Evolutionary conservation across 1,284 basidiomycete genomes (phyloP), one percentile per base, ranked within the genome.

Genomic region (Tilletiaria anomala): DNA sequence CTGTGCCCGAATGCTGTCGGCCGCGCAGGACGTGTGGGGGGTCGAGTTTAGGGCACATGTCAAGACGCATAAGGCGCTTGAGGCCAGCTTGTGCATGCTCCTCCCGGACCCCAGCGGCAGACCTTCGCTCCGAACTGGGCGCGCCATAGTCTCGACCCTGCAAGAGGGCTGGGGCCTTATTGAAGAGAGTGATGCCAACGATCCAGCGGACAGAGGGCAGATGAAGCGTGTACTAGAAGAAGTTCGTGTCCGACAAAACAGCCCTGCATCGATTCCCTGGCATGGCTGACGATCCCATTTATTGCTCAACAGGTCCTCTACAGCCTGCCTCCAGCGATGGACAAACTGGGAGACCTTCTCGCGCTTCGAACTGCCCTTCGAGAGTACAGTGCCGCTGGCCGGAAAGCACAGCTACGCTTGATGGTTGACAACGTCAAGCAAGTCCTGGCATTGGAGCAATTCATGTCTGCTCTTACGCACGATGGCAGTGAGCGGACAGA

Each of bases 81-180:
- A 50, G 42, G 55, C 24, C 35, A 49, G 34, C 37, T 14, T 14
- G 24, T 15, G 37, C 63, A 61, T 8, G 68, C 68, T 58, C 68
- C 35, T 39, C 20, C 43, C 19, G 22, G 37, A 32, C 33, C 4
- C 11, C 84, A 79, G 85, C 82, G 1, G 68, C 71, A 5, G 15
- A 83, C n/a, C n/a, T n/a, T n/a, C n/a, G n/a, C n/a, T n/a, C n/a
- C n/a, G n/a, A n/a, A n/a, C n/a, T n/a, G n/a, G n/a, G n/a, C n/a
- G n/a, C n/a, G n/a, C n/a, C 31, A 73, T 83, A 16, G 80, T 82
- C 4, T 82, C 80, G n/a, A 84, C 82, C 10, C 47, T 84, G 40
- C 77, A 79, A 73, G 82, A 84, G 63, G 81, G 79, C 11, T 81
- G 79, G 76, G 71, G 76, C 42, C 72, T 86, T 10, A 75, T 84